A percentile compares a stretch with the other conserved stretches of the same genome.
Evolutionary conservation across 345 rosid species (phyloP).

Genomic region (Psidium friedrichsthalianum): DNA sequence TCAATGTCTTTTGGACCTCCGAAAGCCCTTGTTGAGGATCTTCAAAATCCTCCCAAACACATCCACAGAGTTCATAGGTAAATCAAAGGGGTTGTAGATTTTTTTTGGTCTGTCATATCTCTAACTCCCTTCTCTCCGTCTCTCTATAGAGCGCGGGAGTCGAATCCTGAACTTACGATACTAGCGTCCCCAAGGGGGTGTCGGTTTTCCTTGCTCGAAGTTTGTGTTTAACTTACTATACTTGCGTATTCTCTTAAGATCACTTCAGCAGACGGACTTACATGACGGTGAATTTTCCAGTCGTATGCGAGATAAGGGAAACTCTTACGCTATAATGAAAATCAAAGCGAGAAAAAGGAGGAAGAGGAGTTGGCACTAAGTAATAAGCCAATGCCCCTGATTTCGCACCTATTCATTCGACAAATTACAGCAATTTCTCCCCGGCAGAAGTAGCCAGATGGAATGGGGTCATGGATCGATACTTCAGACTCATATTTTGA

Average conservation of each 20-base stretch:
- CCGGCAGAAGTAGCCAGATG: background rate
- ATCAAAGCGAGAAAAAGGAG: background rate
- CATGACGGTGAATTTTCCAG: background rate
- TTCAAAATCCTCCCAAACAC: background rate
- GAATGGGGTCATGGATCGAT: background rate
- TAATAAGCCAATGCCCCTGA: no score
- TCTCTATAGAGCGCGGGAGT: no score
- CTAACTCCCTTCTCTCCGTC: background rate
- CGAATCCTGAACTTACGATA: no score
- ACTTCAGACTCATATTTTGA: background rate
- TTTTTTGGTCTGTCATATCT: background rate
- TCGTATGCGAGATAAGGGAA: rapidly evolving
- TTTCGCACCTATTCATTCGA: background rate
- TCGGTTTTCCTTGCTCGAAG: background rate
- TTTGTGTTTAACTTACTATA: background rate
- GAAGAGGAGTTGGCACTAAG: background rate
- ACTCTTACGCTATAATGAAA: background rate
- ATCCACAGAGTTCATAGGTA: no score
- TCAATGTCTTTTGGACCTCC: background rate
- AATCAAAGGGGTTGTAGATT: no score
- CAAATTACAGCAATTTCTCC: background rate
- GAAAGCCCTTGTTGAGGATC: background rate
- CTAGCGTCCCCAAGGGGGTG: background rate
- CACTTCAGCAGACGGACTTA: background rate
- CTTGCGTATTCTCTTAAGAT: background rate